Conservation (phyloP, 371 early-diverging fungal species). For the Fennellomyces sp. region DNA sequence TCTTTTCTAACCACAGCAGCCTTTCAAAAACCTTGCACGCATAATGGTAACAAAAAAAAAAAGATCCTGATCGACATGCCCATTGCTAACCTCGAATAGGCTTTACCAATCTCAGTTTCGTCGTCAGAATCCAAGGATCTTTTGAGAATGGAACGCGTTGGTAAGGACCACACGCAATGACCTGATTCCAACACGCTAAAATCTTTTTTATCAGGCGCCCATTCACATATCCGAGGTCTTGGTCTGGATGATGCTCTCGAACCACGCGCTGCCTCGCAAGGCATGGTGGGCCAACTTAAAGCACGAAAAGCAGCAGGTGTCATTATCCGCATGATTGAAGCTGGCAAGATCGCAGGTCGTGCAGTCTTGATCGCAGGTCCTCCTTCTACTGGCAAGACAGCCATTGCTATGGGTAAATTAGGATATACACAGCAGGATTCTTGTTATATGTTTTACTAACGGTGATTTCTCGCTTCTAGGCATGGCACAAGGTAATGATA, state of each 20-base stretch:
- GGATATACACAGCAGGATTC: background rate
- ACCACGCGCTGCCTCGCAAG: slow-evolving; percentile 85
- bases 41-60: too few relatives aligned
- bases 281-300: slow-evolving; percentile 97
- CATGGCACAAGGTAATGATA: slow-evolving; percentile 70
- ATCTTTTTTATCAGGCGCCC: slow-evolving; percentile 74
- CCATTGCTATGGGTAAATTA: slow-evolving; percentile 77
- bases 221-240: slow-evolving; percentile 95
- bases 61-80: too few relatives aligned
- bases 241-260: slow-evolving; percentile 92
- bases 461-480: slow-evolving; percentile 33
- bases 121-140: too few relatives aligned
- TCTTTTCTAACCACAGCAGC: too few relatives aligned
- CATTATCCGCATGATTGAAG: slow-evolving; percentile 91
- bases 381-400: slow-evolving; percentile 97
- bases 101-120: too few relatives aligned
- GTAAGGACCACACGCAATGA: too few relatives aligned
- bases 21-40: too few relatives aligned
- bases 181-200: too few relatives aligned
- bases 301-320: slow-evolving; percentile 97
- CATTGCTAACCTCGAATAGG: too few relatives aligned
- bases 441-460: background rate
- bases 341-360: slow-evolving; percentile 97
- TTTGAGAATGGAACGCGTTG: too few relatives aligned
- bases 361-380: slow-evolving; percentile 98